Conservation (phyloP, 2,329 filamentous ascomycete species). For the Cadophora sp. region DNA sequence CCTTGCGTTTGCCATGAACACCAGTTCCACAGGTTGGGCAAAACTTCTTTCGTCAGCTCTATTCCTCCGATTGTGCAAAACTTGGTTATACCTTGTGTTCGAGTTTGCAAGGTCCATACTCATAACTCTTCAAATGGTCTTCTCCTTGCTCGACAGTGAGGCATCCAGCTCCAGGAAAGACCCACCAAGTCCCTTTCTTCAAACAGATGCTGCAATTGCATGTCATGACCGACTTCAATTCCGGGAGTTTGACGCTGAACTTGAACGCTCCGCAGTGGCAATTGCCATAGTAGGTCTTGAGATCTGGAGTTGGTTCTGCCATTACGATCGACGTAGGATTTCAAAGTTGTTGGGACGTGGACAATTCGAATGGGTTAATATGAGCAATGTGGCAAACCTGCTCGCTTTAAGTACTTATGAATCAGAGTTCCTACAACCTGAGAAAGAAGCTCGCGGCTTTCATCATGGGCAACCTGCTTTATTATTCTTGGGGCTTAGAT, state of each 20-base stretch:
- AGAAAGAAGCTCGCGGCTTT: not conserved
- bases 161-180: slow-evolving; percentile 43
- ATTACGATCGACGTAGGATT: not conserved
- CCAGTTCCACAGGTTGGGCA: slow-evolving; percentile 58
- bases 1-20: slow-evolving; percentile 46
- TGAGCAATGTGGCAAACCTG: not conserved
- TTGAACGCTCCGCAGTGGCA: slow-evolving; percentile 64
- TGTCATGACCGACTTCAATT: slow-evolving; percentile 61
- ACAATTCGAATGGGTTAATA: not conserved
- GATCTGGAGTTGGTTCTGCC: not conserved
- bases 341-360: not conserved
- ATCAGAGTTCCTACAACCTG: not conserved
- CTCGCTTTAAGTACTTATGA: not conserved
- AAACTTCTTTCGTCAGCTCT: slow-evolving; percentile 51
- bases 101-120: slow-evolving; percentile 49
- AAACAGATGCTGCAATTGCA: slow-evolving; percentile 74
- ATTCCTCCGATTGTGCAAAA: not conserved
- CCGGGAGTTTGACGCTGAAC: slow-evolving; percentile 59
- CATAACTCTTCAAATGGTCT: slow-evolving; percentile 52
- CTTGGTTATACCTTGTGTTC: slow-evolving; percentile 49
- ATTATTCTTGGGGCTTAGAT: not conserved
- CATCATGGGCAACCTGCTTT: not conserved
- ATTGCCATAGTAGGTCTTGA: slow-evolving; percentile 55
- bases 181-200: slow-evolving; percentile 55
- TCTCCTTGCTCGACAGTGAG: slow-evolving; percentile 57